phyloP scores from a whole-genome alignment of 805 yeast species.

The Sungouiella thailandica region DNA sequence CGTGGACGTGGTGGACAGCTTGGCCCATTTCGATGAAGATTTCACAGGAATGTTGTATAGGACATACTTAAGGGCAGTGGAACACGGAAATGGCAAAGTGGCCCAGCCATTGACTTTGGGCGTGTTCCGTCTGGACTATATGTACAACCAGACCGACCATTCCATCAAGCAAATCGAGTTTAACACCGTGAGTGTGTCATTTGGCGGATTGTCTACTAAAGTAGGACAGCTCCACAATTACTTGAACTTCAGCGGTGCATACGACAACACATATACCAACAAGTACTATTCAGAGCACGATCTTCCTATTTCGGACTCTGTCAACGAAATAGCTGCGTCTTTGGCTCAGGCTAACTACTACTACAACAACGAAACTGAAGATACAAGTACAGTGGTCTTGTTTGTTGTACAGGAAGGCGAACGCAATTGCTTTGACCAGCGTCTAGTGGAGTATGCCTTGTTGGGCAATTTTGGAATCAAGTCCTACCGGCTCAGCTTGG shows the following conservation, averaged over 20 bases:
- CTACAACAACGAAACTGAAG: constrained; percentile 37
- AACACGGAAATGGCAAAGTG: constrained; percentile 38
- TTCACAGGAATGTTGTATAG: constrained; percentile 80
- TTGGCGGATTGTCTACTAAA: constrained; percentile 83
- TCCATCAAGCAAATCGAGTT: constrained; percentile 90
- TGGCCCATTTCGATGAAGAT: constrained; percentile 58
- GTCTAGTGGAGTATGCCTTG: constrained; percentile 71
- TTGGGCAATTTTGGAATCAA: constrained; percentile 51
- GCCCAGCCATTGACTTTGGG: constrained; percentile 73
- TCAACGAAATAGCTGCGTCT: constrained; percentile 57
- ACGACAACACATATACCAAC: constrained; percentile 38
- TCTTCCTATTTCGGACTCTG: constrained; percentile 67
- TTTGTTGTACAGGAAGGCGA: constrained; percentile 83
- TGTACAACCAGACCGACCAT: constrained; percentile 44
- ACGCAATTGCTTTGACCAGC: constrained; percentile 88
- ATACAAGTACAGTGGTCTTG: constrained; percentile 47
- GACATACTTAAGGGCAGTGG: constrained; percentile 46
- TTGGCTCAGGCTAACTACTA: constrained; percentile 59
- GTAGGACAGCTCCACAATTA: constrained; percentile 73
- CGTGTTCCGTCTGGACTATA: constrained; percentile 84
- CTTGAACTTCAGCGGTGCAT: constrained; percentile 55
- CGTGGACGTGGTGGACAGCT: constrained; percentile 44
- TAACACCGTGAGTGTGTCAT: constrained; percentile 92
- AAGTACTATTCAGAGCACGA: constrained; percentile 42
- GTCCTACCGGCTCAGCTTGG: constrained; percentile 63